Percentiles rank a stretch among this genome's conserved stretches.
Evolutionary conservation across 257 asterid species (phyloP).

Genomic region (Solanum peruvianum): DNA sequence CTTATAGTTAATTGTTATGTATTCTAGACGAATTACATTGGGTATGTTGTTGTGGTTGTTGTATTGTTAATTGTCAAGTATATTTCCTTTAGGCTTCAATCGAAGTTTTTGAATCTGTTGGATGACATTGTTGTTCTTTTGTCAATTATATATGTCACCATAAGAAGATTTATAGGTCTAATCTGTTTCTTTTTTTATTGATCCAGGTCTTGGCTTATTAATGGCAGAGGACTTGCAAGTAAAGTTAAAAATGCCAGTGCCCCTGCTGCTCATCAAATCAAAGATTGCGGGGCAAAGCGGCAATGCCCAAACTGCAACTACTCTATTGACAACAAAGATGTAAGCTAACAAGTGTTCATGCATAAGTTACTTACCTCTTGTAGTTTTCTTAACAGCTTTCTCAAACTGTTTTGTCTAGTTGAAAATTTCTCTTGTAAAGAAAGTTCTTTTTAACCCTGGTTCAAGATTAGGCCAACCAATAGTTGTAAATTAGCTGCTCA

Average conservation of each 20-base stretch:
- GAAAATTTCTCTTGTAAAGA: not conserved
- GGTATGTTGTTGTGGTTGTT: not conserved
- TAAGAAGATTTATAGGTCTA: not conserved
- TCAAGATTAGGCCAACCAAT: not conserved
- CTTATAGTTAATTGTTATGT: not conserved
- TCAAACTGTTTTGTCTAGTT: not conserved
- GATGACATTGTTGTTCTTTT: not conserved
- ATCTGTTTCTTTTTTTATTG: not conserved
- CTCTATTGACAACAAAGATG: constrained; percentile 53
- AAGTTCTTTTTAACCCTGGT: not conserved
- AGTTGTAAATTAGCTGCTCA: not conserved
- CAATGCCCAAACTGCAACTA: constrained; percentile 63
- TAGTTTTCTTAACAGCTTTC: not conserved
- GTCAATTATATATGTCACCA: not conserved
- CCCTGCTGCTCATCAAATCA: constrained; percentile 32
- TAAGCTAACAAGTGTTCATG: constrained; percentile 17
- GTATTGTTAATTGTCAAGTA: not conserved
- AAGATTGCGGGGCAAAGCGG: constrained; percentile 57
- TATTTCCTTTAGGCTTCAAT: not conserved
- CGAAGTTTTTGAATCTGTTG: not conserved
- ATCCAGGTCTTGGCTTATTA: constrained; percentile 71
- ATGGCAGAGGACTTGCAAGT: constrained; percentile 54
- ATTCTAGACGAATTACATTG: not conserved
- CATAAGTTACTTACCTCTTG: not conserved
- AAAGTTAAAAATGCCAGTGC: constrained; percentile 66